Evolutionary conservation across 1,284 basidiomycete species (phyloP).

Genomic region (Ganoderma leucocontextum): DNA sequence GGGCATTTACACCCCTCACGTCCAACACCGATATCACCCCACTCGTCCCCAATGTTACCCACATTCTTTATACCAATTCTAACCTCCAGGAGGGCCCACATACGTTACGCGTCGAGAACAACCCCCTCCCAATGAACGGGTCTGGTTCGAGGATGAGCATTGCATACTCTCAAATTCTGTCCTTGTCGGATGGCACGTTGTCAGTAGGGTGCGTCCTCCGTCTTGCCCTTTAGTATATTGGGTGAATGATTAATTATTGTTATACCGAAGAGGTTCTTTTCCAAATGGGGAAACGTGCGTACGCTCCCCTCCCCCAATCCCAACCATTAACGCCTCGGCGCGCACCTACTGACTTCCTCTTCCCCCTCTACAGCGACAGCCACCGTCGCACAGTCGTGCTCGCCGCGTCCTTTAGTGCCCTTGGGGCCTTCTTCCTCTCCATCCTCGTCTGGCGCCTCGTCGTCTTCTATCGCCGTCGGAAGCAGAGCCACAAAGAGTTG

Average conservation of each 20-base stretch:
- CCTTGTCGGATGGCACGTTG: neutral
- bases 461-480: conserved; percentile 10
- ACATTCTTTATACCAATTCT: conserved; percentile 22
- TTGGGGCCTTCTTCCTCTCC: conserved; percentile 23
- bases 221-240: neutral
- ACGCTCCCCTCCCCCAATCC: neutral
- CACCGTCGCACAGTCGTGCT: conserved; percentile 17
- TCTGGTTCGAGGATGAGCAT: conserved; percentile 21
- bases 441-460: conserved; percentile 23
- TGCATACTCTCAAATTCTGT: conserved; percentile 9
- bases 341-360: neutral
- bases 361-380: neutral
- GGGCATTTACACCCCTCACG: conserved; percentile 5
- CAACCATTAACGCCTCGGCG: neutral
- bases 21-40: conserved; percentile 24
- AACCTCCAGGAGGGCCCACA: conserved; percentile 18
- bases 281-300: neutral
- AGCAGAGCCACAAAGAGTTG: conserved; percentile 9
- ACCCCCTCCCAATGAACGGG: conserved; percentile 6
- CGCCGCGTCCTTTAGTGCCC: conserved; percentile 20
- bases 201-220: neutral
- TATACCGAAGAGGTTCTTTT: neutral
- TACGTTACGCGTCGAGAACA: conserved; percentile 26
- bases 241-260: neutral
- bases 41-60: neutral